phyloP scores from a whole-genome alignment of 345 rosid species.

The Camelina neglecta region DNA sequence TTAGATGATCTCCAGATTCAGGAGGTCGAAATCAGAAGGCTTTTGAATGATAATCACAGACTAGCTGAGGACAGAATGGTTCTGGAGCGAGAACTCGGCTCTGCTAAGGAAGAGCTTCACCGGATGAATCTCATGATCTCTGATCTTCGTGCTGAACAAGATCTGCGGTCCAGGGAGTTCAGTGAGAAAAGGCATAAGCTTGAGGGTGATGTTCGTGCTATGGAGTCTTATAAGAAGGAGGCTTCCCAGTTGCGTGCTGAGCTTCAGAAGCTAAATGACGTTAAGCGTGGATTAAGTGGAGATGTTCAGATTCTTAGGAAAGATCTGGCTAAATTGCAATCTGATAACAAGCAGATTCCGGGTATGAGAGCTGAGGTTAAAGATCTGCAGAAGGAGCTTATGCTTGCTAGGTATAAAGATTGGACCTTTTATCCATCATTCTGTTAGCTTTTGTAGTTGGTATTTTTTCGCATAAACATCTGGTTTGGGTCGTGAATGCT shows the following conservation, averaged over 20 bases:
- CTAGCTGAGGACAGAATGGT: constrained; percentile 74
- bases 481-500: not conserved
- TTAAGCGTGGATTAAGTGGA: constrained; percentile 69
- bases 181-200: constrained; percentile 82
- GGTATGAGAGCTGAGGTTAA: constrained; percentile 67
- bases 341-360: constrained; percentile 81
- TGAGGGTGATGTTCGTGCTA: constrained; percentile 81
- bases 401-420: constrained; percentile 78
- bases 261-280: constrained; percentile 69
- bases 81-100: constrained; percentile 75
- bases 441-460: not conserved
- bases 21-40: constrained; percentile 75
- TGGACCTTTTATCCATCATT: constrained; percentile 18
- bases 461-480: not conserved
- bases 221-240: constrained; percentile 85
- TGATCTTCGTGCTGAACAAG: constrained; percentile 78
- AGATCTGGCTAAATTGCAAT: constrained; percentile 67
- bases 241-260: constrained; percentile 66
- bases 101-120: constrained; percentile 87
- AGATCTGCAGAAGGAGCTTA: constrained; percentile 79
- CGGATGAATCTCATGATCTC: constrained; percentile 68
- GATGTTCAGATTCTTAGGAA: constrained; percentile 77
- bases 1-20: constrained; percentile 91
- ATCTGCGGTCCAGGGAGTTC: constrained; percentile 66
- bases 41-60: constrained; percentile 75